Percentiles rank a stretch among this genome's conserved stretches.
phyloP scores from a whole-genome alignment of 768 basidiomycete species.

The Amylocystis lapponica region DNA sequence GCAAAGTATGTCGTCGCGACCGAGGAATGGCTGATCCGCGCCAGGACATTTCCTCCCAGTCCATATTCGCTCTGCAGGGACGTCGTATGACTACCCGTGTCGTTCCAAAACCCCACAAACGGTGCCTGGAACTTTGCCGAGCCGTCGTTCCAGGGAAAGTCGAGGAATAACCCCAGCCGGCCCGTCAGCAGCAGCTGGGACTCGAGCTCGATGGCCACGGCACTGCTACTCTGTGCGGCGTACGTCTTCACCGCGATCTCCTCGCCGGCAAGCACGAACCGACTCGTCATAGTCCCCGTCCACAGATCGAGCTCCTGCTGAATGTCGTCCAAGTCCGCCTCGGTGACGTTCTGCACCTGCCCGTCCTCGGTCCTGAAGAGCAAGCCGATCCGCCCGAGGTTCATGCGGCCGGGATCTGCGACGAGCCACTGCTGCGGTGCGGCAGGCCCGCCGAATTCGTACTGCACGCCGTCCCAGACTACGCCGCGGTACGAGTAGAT shows the following conservation, averaged over 20 bases:
- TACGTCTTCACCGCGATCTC: conserved; percentile 35
- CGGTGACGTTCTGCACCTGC: conserved; percentile 26
- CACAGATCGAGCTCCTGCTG: conserved; percentile 48
- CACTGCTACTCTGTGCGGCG: conserved; percentile 34
- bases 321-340: conserved; percentile 30
- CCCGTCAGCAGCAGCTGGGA: conserved; percentile 36
- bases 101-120: conserved; percentile 50
- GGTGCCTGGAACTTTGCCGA: conserved; percentile 48
- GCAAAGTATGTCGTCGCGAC: conserved; percentile 38
- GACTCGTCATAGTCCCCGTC: conserved; percentile 46
- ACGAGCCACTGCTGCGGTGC: conserved; percentile 50
- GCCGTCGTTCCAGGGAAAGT: conserved; percentile 63
- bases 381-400: conserved; percentile 47
- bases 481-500: conserved; percentile 43
- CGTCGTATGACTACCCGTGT: conserved; percentile 44
- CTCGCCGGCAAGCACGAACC: conserved; percentile 33
- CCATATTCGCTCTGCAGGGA: conserved; percentile 18
- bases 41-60: conserved; percentile 18
- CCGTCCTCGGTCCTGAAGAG: conserved; percentile 32
- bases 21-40: conserved; percentile 39
- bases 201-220: conserved; percentile 34
- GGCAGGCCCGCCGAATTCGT: conserved; percentile 44
- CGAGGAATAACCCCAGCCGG: conserved; percentile 43
- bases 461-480: conserved; percentile 47
- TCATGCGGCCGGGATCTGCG: conserved; percentile 51